Base-by-base conservation (phyloP, 306 rosid species). In the Prunus padus region DNA sequence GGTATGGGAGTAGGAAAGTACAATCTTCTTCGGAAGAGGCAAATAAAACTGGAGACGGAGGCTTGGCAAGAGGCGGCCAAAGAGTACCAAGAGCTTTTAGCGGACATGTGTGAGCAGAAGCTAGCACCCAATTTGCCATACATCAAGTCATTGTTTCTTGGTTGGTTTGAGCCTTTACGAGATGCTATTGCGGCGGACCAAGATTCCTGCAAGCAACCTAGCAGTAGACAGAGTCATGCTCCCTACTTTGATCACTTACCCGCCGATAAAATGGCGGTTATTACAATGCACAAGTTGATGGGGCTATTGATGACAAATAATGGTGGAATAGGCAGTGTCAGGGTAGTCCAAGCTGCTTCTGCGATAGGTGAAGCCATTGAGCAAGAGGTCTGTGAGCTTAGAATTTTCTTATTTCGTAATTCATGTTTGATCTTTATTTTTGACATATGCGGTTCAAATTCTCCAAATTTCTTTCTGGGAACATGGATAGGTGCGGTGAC, bases 201-300 rank as follows among this genome's bases (percentile, higher is more conserved):
- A 73, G 91, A 76, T 57, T 20, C 37, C 22, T 79, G 83, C 56
- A 81, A 49, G 44, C 62, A 68, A 1, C 33, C 14, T 60, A 78
- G 28, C 64, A 15, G 5, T 19, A 87, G 76, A 65, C 40, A 59
- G 44, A 68, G 69, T 63, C 86, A 94, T 82, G 91, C 86, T 40
- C 89, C 89, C 2, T 82, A 81, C 79, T 85, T 87, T 22, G 84
- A 89, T 69, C 76, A 79, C 19, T 78, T 95, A 65, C 91, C 97
- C 0, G 84, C 97, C 0, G 97, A 88, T 19, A 92, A 81, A 93
- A 92, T 92, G 97, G 97, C 97, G 2, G 97, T 95, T 23, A 88
- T 95, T 56, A 88, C 97, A 8, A 95, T 95, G 99, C 99, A 95
- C 76, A 89, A 89, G 84, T 76, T 95, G 88, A 89, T 92, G 97